Conservation (phyloP, 2,329 filamentous ascomycete genomes). For the Alternaria triticina region DNA sequence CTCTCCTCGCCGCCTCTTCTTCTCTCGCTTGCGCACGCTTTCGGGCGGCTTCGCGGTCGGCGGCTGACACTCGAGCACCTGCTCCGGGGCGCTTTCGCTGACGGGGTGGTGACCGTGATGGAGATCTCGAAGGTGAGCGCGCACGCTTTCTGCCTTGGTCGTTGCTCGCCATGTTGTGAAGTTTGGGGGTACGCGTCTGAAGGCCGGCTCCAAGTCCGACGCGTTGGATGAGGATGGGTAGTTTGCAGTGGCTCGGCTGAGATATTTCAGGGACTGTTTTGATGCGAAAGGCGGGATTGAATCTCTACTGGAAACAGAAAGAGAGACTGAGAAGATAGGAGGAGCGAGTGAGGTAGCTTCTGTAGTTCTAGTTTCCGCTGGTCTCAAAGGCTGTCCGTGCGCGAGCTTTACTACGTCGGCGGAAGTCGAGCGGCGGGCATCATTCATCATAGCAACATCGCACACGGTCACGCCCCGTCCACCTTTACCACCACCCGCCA, state of each 20-base stretch:
- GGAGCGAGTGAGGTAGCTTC: background rate
- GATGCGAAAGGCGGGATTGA: background rate
- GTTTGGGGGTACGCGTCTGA: background rate
- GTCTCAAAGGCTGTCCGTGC: conserved; percentile 10
- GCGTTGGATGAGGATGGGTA: background rate
- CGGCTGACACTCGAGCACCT: conserved; percentile 65
- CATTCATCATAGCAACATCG: conserved; percentile 20
- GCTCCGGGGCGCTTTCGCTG: conserved; percentile 68
- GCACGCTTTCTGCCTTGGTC: conserved; percentile 35
- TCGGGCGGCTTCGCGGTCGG: conserved; percentile 71
- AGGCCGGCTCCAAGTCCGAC: conserved; percentile 3
- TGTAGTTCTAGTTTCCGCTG: conserved; percentile 5
- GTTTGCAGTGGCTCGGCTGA: background rate
- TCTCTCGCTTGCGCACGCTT: conserved; percentile 54
- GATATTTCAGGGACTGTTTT: background rate
- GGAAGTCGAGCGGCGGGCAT: conserved; percentile 17
- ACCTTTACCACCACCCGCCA: conserved; percentile 6
- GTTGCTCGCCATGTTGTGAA: conserved; percentile 27
- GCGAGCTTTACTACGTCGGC: conserved; percentile 13
- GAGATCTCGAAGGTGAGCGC: conserved; percentile 44
- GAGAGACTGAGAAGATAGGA: background rate
- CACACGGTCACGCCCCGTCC: conserved; percentile 11
- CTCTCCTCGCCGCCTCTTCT: conserved; percentile 57
- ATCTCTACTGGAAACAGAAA: background rate
- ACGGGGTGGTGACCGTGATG: conserved; percentile 58